Conservation (phyloP, 192 early-diverging fungal genomes). For the Thamnidium elegans region DNA sequence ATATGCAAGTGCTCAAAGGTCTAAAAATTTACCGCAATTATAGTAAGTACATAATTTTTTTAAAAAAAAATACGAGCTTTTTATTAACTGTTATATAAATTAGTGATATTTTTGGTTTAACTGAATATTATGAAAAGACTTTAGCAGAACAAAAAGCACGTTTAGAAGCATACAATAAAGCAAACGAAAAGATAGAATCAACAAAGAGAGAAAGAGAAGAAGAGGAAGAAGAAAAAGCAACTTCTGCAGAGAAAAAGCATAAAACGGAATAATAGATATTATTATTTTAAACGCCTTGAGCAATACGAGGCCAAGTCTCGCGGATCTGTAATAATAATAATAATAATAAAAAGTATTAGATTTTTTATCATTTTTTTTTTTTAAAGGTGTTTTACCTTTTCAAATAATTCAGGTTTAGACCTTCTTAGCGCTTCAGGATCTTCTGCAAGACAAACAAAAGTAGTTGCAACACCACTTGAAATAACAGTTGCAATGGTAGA, state of each 20-base stretch:
- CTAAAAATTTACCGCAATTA: constrained; percentile 53
- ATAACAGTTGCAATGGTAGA: constrained; percentile 77
- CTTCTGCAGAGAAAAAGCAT: not conserved
- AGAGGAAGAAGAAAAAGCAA: not conserved
- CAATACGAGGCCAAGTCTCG: constrained; percentile 40
- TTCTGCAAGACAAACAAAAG: constrained; percentile 91
- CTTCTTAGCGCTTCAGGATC: constrained; percentile 61
- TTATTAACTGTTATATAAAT: constrained; percentile 1
- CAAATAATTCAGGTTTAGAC: constrained; percentile 22
- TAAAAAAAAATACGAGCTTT: not conserved
- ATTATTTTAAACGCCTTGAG: constrained; percentile 32
- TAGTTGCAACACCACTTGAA: constrained; percentile 79
- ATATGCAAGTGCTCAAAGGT: constrained; percentile 42
- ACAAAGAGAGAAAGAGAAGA: not conserved
- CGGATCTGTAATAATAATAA: constrained; percentile 29
- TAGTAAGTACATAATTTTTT: constrained; percentile 39
- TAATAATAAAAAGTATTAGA: not conserved
- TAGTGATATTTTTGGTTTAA: constrained; percentile 26
- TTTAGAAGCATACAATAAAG: not conserved
- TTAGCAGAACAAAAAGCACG: constrained; percentile 14
- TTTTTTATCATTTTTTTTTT: not conserved
- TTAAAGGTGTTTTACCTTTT: constrained; percentile 30
- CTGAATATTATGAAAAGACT: constrained; percentile 18
- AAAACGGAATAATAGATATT: constrained; percentile 1
- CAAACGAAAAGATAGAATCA: constrained; percentile 7